Conservation (phyloP, 83 land plant genomes). For the Isoetes engelmannii region DNA sequence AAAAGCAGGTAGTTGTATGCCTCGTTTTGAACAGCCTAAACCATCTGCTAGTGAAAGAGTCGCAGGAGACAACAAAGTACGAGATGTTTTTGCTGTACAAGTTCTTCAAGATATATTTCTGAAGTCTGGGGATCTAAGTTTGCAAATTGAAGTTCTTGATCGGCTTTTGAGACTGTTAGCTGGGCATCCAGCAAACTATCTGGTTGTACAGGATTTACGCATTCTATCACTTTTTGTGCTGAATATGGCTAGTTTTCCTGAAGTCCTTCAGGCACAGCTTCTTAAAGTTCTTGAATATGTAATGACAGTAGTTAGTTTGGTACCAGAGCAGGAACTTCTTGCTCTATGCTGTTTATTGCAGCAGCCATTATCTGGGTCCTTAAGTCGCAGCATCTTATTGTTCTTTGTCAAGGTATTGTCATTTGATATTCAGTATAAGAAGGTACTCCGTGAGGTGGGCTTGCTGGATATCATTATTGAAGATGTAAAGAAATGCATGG, state of each 20-base stretch:
- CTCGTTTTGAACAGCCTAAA: conserved; percentile 37
- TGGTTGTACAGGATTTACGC: conserved; percentile 76
- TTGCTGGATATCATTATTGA: conserved; percentile 83
- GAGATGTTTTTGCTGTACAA: conserved; percentile 84
- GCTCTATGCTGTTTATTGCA: conserved; percentile 89
- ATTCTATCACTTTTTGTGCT: conserved; percentile 84
- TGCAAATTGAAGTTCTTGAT: conserved; percentile 84
- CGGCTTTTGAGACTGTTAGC: conserved; percentile 88
- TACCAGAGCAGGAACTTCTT: conserved; percentile 96
- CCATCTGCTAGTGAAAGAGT: conserved; percentile 45
- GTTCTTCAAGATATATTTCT: conserved; percentile 91
- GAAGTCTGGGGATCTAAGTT: conserved; percentile 56
- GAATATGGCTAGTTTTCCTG: conserved; percentile 78
- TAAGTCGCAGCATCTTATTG: conserved; percentile 65
- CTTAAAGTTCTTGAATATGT: conserved; percentile 96
- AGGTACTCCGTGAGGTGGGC: conserved; percentile 93
- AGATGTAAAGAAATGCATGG: conserved; percentile 69
- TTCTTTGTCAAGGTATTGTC: conserved; percentile 93
- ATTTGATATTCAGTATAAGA: conserved; percentile 95
- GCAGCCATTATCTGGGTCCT: conserved; percentile 59
- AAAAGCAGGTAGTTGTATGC: conserved; percentile 13
- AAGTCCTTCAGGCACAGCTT: conserved; percentile 72
- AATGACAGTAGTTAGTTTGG: conserved; percentile 86
- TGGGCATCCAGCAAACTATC: conserved; percentile 84
- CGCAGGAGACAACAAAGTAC: conserved; percentile 54